A percentile compares a stretch with the other conserved stretches of the same genome.
phyloP scores from a whole-genome alignment of 257 asterid genomes.

The Solanum clarkiae region DNA sequence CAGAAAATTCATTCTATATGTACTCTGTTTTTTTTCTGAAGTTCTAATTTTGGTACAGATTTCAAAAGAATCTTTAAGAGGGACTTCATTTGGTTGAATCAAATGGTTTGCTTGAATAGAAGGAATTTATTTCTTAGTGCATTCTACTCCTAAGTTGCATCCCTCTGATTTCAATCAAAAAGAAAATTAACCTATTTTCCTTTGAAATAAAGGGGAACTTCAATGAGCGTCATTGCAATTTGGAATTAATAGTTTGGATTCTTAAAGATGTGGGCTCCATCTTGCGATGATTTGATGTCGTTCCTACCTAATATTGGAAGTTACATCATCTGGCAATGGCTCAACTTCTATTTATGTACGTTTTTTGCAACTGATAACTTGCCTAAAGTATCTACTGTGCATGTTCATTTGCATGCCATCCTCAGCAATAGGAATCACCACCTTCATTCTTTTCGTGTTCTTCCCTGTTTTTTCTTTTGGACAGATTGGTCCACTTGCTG shows the following conservation, averaged over 20 bases:
- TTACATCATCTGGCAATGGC: neutral
- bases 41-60: neutral
- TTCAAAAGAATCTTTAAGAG: neutral
- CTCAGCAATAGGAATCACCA: neutral
- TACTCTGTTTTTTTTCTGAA: neutral
- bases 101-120: neutral
- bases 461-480: neutral
- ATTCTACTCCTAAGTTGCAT: neutral
- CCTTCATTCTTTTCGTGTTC: neutral
- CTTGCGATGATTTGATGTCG: neutral
- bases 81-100: neutral
- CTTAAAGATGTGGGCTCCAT: neutral
- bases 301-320: neutral
- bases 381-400: neutral
- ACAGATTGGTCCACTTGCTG: neutral
- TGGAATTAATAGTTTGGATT: neutral
- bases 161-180: neutral
- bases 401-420: neutral
- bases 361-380: neutral
- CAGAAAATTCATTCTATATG: conserved; percentile 1
- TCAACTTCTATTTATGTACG: neutral
- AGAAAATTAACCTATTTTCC: neutral
- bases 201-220: neutral
- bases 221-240: neutral
- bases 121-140: neutral